These are phyloP conservation scores for Asparagopsis taxiformis DNA, from an alignment of 31 red algal genomes.

Conservation along the genomic window DNA sequence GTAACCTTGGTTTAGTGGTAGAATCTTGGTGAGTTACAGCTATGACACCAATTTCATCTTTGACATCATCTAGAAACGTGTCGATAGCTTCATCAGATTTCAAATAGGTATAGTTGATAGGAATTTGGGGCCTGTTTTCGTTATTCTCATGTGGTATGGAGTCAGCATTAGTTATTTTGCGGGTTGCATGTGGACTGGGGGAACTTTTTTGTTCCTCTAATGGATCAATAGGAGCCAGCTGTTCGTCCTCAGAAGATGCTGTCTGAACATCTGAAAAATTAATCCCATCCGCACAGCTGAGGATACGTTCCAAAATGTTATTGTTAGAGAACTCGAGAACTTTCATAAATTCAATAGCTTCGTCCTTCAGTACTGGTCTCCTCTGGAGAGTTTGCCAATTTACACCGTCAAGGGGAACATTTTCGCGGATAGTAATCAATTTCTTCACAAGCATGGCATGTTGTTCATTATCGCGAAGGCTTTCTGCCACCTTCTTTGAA, in stretches of 20 bases:
- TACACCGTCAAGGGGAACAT: conserved; percentile 18
- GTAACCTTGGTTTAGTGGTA: not conserved
- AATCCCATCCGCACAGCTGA: conserved; percentile 2
- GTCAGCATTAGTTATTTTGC: not conserved
- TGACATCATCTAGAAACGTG: not conserved
- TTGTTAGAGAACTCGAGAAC: conserved; percentile 12
- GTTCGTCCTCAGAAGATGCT: not conserved
- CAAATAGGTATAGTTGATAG: not conserved
- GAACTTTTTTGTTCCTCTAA: not conserved
- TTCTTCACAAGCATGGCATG: conserved; percentile 2
- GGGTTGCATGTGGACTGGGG: not conserved
- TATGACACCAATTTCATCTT: not conserved
- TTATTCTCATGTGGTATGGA: not conserved
- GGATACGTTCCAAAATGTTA: not conserved
- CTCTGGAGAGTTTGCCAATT: not conserved
- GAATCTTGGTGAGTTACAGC: not conserved
- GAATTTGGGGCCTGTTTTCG: no score
- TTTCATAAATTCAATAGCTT: not conserved
- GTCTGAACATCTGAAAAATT: not conserved
- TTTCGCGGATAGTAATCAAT: conserved; percentile 26
- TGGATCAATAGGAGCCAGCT: not conserved
- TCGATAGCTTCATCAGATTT: not conserved
- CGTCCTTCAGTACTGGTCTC: not conserved
- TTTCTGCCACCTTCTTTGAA: conserved; percentile 4
- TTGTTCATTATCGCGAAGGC: conserved; percentile 5